Base-by-base conservation (phyloP, 768 basidiomycete genomes). In the Trametes sanguinea region DNA sequence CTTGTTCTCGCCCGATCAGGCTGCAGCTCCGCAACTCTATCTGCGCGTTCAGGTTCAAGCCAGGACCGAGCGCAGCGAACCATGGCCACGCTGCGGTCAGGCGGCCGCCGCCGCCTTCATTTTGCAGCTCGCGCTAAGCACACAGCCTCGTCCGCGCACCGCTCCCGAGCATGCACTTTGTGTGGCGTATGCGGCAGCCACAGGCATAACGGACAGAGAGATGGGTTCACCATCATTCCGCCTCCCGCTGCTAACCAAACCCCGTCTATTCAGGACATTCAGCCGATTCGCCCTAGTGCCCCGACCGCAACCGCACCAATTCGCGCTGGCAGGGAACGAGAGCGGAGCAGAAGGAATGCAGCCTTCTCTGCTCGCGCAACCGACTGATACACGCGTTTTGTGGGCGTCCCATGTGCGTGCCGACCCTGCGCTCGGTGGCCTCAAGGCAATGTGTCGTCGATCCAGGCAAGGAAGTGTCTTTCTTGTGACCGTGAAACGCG, bases 311-410 rank as follows among this genome's bases (percentile, higher is more conserved):
- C 32, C 27, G 37, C 40, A 37, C 29, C 46, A 6, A 30, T 17
- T 22, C 22, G 22, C 22, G 27, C 13, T 35, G 32, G 8, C 52
- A 35, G 45, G 59, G 59, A 32, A 44, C 10, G 37, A 47, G 45
- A n/a, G 33, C 59, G 59, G 51, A 53, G 37, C 22, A 60, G 59
- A 54, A 47, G 42, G 51, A 30, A 29, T 42, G 22, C 17, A 29
- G 33, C 30, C 42, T 46, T 53, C 51, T 54, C 2, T 6, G 27
- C 17, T 22, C 2, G 51, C 10, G 22, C 33, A 5, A 7, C 9
- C 13, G 48, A 47, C 45, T 60, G 59, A 60, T 60, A 46, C 44
- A 60, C 59, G 52, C 59, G 59, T 17, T 47, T 37, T 60, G 59
- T 60, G 52, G 59, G 59, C 51, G 59, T 53, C 39, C 42, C 52